Percentiles rank a stretch among this genome's conserved stretches.
phyloP scores from a whole-genome alignment of 805 yeast species.

The Saccharomyces eubayanus region DNA sequence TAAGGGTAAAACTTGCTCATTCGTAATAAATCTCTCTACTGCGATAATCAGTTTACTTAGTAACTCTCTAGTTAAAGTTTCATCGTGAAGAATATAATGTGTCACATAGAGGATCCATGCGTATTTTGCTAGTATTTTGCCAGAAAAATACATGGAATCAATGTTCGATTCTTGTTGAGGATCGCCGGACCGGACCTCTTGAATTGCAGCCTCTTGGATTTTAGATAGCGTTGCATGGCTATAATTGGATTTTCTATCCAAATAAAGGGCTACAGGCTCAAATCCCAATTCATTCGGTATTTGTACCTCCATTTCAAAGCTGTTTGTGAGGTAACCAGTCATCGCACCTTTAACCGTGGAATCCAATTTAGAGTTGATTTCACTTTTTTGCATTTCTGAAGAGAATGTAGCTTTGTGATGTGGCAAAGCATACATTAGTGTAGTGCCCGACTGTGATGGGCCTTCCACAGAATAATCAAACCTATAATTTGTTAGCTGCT shows the following conservation, averaged over 20 bases:
- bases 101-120: slow-evolving; percentile 76
- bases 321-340: slow-evolving; percentile 37
- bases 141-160: slow-evolving; percentile 86
- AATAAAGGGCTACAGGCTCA: slow-evolving; percentile 35
- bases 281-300: slow-evolving; percentile 41
- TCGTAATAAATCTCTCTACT: slow-evolving; percentile 56
- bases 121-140: slow-evolving; percentile 81
- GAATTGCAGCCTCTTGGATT: slow-evolving; percentile 30
- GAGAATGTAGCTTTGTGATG: slow-evolving; percentile 49
- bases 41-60: slow-evolving; percentile 59
- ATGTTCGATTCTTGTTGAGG: slow-evolving; percentile 37
- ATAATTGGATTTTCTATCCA: slow-evolving; percentile 24
- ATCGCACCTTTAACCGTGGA: slow-evolving; percentile 46
- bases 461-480: slow-evolving; percentile 41
- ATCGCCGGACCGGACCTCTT: slow-evolving; percentile 21
- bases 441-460: slow-evolving; percentile 35
- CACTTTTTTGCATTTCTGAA: slow-evolving; percentile 17
- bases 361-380: slow-evolving; percentile 27
- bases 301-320: slow-evolving; percentile 35
- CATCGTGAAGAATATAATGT: slow-evolving; percentile 55
- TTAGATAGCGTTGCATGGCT: slow-evolving; percentile 23
- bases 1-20: slow-evolving; percentile 64
- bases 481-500: slow-evolving; percentile 33
- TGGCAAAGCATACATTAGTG: slow-evolving; percentile 56
- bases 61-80: slow-evolving; percentile 40